Evolutionary conservation across 805 yeast genomes (phyloP).

Genomic region (Ogataea dorogensis): DNA sequence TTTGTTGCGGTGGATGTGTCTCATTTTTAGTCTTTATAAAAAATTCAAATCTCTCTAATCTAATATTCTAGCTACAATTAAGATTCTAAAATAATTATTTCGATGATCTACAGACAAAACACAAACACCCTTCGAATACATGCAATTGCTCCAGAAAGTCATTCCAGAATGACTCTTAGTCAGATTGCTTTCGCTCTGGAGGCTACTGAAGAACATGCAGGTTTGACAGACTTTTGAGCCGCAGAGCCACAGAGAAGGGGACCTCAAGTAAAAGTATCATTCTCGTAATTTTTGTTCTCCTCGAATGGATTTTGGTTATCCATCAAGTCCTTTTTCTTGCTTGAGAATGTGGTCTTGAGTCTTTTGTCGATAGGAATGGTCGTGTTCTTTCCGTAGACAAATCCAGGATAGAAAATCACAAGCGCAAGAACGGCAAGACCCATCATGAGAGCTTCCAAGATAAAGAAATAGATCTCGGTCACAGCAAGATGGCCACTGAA

Average conservation of each 20-base stretch:
- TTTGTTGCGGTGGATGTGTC: no score
- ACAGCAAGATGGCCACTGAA: slow-evolving; percentile 64
- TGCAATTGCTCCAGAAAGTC: no score
- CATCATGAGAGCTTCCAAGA: slow-evolving; percentile 60
- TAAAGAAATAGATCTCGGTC: slow-evolving; percentile 54
- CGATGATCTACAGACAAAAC: neutral
- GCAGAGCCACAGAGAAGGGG: slow-evolving; percentile 1
- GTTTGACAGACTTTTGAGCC: slow-evolving; percentile 1
- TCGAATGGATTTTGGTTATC: neutral
- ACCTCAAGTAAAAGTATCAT: neutral
- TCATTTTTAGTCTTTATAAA: neutral
- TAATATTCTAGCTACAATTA: slow-evolving; percentile 1
- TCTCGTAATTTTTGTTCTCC: neutral
- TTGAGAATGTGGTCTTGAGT: slow-evolving; percentile 8
- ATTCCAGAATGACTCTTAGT: neutral
- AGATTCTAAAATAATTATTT: slow-evolving; percentile 2
- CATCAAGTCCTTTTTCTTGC: slow-evolving; percentile 1
- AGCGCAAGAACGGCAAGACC: slow-evolving; percentile 43
- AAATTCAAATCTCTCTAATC: neutral
- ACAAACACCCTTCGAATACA: neutral
- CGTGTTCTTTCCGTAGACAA: slow-evolving; percentile 37
- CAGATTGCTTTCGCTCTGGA: no score
- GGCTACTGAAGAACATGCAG: slow-evolving; percentile 1
- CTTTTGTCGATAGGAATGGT: slow-evolving; percentile 16
- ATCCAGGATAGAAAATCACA: slow-evolving; percentile 60